Evolutionary conservation across 2,329 filamentous ascomycete species (phyloP), one percentile per base, ranked within the genome.

Genomic region (Ceratocystis colombiana): DNA sequence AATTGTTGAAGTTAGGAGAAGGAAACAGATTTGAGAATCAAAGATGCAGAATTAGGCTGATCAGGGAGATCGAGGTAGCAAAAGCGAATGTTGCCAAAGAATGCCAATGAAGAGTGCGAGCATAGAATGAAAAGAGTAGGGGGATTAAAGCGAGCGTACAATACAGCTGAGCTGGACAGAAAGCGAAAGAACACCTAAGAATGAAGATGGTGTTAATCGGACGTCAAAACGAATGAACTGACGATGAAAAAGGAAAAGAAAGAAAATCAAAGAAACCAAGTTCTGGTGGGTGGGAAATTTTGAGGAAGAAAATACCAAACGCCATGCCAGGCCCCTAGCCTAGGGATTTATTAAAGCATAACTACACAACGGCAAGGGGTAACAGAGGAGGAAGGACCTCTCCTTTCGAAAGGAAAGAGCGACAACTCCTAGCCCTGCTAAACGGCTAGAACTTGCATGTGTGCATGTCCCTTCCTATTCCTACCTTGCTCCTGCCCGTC

Each of bases 341-440:
- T 15, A 41, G 37, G 37, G 12, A 15, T 37, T 57, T 17, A 41
- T 41, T 28, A 50, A 50, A 63, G 59, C 44, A 44, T 33, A 37
- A 33, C 48, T 44, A 30, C 15, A 63, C n/a, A 33, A 41, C 30
- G 59, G 37, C 41, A 17, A 17, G 44, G 28, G 17, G 41, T 3
- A 64, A 20, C 41, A 55, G 57, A 57, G 44, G 45, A 55, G 57
- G 45, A 57, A 41, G 10, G 12, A 41, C 37, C 37, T 41, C 10
- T 41, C 37, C 10, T 41, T 41, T 41, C 37, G 12, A 41, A 41
- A 41, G 37, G 37, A 41, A 41, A 41, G 37, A 41, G 37, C 37
- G 37, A 41, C 37, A 41, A 41, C 12, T 41, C 37, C 65, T 67
- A 67, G 66, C 55, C 59, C 67, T 69, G 65, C 46, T 57, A 12